Conservation (phyloP, 768 basidiomycete genomes). For the Boletus pseudo-olivaceus region DNA sequence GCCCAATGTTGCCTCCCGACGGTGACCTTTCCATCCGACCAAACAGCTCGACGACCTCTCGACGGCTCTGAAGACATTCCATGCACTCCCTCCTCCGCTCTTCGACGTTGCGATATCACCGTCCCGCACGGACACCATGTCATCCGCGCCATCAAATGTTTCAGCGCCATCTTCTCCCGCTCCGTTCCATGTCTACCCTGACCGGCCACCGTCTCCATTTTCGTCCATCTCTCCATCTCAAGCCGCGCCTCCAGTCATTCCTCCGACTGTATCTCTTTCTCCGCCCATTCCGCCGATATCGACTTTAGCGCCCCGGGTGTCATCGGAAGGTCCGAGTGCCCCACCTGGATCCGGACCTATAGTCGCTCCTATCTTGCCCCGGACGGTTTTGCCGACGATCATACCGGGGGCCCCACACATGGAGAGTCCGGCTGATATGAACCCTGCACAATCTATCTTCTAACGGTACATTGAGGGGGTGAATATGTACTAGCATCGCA, state of each 20-base stretch:
- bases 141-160: slow-evolving; percentile 21
- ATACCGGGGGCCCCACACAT: slow-evolving; percentile 20
- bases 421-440: slow-evolving; percentile 33
- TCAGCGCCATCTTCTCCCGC: slow-evolving; percentile 18
- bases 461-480: background rate
- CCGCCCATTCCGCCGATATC: slow-evolving; percentile 22
- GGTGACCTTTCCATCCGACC: background rate
- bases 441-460: slow-evolving; percentile 13
- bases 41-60: slow-evolving; percentile 31
- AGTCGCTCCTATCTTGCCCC: slow-evolving; percentile 11
- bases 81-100: slow-evolving; percentile 40
- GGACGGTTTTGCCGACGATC: slow-evolving; percentile 15
- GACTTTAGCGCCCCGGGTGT: slow-evolving; percentile 9
- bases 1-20: background rate
- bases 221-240: slow-evolving; percentile 9
- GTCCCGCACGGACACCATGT: slow-evolving; percentile 31
- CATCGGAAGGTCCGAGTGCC: background rate
- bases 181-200: background rate
- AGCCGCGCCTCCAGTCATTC: background rate
- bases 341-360: background rate
- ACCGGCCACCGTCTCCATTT: slow-evolving; percentile 1
- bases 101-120: slow-evolving; percentile 32
- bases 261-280: background rate
- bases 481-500: no score
- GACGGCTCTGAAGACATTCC: slow-evolving; percentile 39